Base-by-base conservation (phyloP, 176 grass and related monocot species). In the Hordeum marinum region DNA sequence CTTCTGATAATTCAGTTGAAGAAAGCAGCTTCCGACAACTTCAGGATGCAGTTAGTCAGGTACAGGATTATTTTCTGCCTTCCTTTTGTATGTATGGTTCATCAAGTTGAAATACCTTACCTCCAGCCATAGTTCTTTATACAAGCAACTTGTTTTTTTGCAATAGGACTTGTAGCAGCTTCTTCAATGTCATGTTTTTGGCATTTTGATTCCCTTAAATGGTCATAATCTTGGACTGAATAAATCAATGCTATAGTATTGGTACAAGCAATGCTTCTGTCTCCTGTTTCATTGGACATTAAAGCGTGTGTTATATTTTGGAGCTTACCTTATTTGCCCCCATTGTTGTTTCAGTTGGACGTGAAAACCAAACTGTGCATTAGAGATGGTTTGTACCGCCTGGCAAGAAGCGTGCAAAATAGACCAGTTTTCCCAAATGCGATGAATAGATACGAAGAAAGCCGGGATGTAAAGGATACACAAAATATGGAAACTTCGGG, bases 371-470 rank as follows among this genome's bases (percentile, higher is more conserved):
- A 96, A 88, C 32, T 91, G 46, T 96, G 86, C 90, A 91, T 99
- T 84, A 92, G 97, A 91, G 97, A 99, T 90, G 86, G 91, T 85
- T 83, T 99, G 75, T 99, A 99, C 63, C 97, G 97, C 26, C 78
- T 99, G 82, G 94, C 97, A 61, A 92, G 94, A 89, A 94, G 91
- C 11, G 96, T 54, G 5, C 90, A 96, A 78, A 87, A 86, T 60
- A 92, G 96, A 62, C 90, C 92, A 85, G 86, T 65, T 84, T 96
- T 87, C 36, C 57, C 91, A 50, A 82, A 83, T 90, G 39, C 42
- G 55, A 78, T 62, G 66, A 83, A 79, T 83, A 85, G 14, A 84
- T 87, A 79, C 85, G 84, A 80, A 77, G 90, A 96, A 76, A 84
- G 58, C 68, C 58, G 85, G 78, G 84, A 84, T 86, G 70, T 40